Base-by-base conservation (phyloP, 805 yeast genomes). In the Ogataea paradorogensis region DNA sequence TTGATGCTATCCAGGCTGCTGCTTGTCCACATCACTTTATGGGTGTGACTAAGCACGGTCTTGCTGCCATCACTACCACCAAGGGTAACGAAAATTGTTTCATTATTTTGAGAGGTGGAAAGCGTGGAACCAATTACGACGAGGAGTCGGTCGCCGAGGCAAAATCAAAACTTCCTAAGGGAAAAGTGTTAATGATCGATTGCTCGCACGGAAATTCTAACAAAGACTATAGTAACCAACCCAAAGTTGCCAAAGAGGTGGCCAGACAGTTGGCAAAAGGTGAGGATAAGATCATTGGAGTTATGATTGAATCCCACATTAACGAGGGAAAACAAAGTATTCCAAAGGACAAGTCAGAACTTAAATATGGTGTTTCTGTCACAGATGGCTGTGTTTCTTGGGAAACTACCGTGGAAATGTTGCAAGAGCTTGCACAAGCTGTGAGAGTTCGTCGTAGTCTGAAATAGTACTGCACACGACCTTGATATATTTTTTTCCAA, bases 171-270 rank as follows among this genome's bases (percentile, higher is more conserved):
- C 66, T 73, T 52, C 81, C 71, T 43, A 66, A 62, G 65, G 73
- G 68, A 55, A 67, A 56, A 45, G 71, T 74, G 40, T 65, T 88
- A 55, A 93, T 93, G 99, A 84, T 93, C 47, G 99, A 93, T 69
- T 93, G 96, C 69, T 90, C 97, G 33, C 99, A 93, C 67, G 99
- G 96, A 56, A 93, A 93, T 74, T 89, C 97, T 27, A 80, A 75
- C 66, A 93, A 93, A 69, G 93, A 93, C 70, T 89, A 78, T 81
- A 78, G 80, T 62, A 93, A 93, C 71, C 99, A 93, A 71, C 97
- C 99, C 44, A 80, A 74, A 64, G 99, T 93, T n/a, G 82, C 88
- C 51, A 69, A 74, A 21, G 78, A 73, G 42, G 93, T 91, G 40
- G 88, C 91, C 35, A 79, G 78, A 52, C 98, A 93, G 69, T 71